Percentiles rank a stretch among this genome's conserved stretches.
Evolutionary conservation across 441 rosid genomes (phyloP).

Genomic region (Euphorbia schlechtendalii): DNA sequence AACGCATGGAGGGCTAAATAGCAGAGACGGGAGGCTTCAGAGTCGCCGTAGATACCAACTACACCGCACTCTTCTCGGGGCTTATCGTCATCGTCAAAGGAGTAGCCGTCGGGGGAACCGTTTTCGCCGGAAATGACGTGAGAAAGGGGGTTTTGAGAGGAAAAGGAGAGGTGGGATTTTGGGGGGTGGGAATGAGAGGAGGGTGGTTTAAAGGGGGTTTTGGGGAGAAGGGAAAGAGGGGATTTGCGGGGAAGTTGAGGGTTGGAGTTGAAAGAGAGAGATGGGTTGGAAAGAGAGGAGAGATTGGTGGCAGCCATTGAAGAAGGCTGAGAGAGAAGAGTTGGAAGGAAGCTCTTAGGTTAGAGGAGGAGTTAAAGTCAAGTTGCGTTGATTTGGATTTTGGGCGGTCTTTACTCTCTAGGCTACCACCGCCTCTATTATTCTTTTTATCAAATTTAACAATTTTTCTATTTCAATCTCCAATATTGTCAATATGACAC

Average conservation of each 20-base stretch:
- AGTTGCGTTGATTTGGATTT: too few species aligned
- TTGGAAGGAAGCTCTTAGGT: not conserved
- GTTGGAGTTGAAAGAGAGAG: constrained; percentile 21
- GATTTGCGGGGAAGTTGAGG: constrained; percentile 16
- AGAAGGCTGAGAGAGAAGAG: not conserved
- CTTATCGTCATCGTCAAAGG: constrained; percentile 46
- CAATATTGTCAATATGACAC: too few species aligned
- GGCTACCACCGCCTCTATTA: too few species aligned
- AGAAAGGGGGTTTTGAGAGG: constrained; percentile 33
- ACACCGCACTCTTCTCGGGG: constrained; percentile 97
- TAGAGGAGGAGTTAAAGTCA: too few species aligned
- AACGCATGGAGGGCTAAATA: constrained; percentile 87
- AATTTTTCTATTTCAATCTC: too few species aligned
- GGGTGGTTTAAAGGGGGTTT: constrained; percentile 36
- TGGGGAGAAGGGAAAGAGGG: constrained; percentile 17
- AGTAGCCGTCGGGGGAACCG: constrained; percentile 18
- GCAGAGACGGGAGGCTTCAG: constrained; percentile 87
- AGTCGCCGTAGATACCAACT: constrained; percentile 81
- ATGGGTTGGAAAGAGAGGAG: constrained; percentile 23
- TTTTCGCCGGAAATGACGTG: constrained; percentile 16
- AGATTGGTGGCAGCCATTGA: constrained; percentile 25
- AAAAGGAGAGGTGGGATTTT: constrained; percentile 15
- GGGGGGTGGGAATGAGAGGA: constrained; percentile 17
- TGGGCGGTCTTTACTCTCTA: too few species aligned
- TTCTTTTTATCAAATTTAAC: too few species aligned